Evolutionary conservation across 257 asterid genomes (phyloP).

Genomic region (Ilex asprella): DNA sequence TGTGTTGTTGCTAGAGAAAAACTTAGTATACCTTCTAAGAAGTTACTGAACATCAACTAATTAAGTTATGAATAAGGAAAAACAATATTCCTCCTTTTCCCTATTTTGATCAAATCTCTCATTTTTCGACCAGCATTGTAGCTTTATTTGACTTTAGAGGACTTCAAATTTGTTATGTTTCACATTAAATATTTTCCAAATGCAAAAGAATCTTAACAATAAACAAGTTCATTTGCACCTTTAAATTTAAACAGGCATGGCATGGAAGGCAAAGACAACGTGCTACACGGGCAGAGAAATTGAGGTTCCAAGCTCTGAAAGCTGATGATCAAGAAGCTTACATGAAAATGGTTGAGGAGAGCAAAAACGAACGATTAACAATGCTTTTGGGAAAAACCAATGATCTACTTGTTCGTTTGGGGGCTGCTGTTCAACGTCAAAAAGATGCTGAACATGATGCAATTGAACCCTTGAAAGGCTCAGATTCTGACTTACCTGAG

Average conservation of each 20-base stretch:
- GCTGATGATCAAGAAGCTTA: constrained; percentile 99
- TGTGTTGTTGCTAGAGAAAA: neutral
- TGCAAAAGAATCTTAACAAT: too few species aligned
- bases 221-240: too few species aligned
- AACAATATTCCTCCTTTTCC: neutral
- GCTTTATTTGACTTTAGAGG: too few species aligned
- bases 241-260: constrained; percentile 64
- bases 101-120: neutral
- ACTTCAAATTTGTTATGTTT: too few species aligned
- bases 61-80: too few species aligned
- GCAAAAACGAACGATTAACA: constrained; percentile 91
- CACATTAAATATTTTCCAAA: too few species aligned
- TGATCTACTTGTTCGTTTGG: constrained; percentile 80
- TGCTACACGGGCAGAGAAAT: constrained; percentile 90
- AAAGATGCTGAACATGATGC: constrained; percentile 86
- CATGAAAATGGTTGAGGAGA: constrained; percentile 99
- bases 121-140: neutral
- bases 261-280: constrained; percentile 97
- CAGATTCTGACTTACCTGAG: constrained; percentile 49
- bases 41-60: too few species aligned
- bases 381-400: constrained; percentile 97
- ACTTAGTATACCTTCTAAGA: too few species aligned
- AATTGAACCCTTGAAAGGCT: constrained; percentile 52
- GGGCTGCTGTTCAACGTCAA: constrained; percentile 99
- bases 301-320: constrained; percentile 97